phyloP scores from a whole-genome alignment of 257 asterid genomes.

The Lithospermum erythrorhizon region DNA sequence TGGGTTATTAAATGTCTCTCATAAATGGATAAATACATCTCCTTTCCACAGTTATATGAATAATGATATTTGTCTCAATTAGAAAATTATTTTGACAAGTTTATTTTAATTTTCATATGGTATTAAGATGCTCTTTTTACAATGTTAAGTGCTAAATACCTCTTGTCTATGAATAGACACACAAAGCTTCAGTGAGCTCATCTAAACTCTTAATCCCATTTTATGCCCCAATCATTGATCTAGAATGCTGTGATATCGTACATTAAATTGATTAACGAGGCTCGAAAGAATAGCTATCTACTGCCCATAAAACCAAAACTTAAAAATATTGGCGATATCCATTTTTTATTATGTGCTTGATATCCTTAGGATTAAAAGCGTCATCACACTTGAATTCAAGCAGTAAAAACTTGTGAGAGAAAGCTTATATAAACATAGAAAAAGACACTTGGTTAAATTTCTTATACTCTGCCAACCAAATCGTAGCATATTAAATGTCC shows the following conservation, averaged over 20 bases:
- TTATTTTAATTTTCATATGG: neutral
- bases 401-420: neutral
- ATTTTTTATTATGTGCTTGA: too few relatives aligned
- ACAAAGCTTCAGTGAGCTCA: conserved; percentile 94
- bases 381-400: too few relatives aligned
- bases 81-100: neutral
- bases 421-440: neutral
- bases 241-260: conserved; percentile 42
- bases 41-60: conserved; percentile 96
- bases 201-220: conserved; percentile 88
- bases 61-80: conserved; percentile 9
- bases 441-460: too few relatives aligned
- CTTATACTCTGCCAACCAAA: neutral
- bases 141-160: conserved; percentile 30
- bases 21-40: conserved; percentile 93
- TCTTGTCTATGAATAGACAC: conserved; percentile 92
- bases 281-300: neutral
- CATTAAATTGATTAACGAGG: neutral
- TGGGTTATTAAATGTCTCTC: too few relatives aligned
- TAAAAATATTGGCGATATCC: neutral
- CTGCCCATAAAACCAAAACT: neutral
- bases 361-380: neutral
- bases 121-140: neutral
- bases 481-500: neutral
- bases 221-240: conserved; percentile 86